These are phyloP conservation scores for Camelina neglecta DNA, from an alignment of 345 rosid species.

Conservation along the genomic window DNA sequence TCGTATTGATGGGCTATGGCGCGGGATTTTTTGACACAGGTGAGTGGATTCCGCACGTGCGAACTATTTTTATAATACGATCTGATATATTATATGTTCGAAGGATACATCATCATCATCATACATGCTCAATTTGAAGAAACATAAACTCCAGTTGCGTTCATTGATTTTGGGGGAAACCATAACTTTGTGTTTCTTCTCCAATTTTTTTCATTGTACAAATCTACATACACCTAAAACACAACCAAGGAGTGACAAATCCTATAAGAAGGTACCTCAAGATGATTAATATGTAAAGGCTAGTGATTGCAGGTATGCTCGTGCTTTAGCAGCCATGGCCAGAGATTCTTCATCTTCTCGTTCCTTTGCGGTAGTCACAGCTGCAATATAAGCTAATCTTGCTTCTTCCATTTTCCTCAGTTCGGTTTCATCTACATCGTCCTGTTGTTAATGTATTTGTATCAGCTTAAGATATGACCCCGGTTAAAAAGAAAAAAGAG, in stretches of 20 bases:
- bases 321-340: constrained; percentile 71
- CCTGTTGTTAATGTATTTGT: constrained; percentile 48
- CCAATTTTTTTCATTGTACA: constrained; percentile 38
- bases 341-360: constrained; percentile 84
- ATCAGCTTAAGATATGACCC: constrained; percentile 25
- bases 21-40: constrained; percentile 36
- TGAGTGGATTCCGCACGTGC: constrained; percentile 29
- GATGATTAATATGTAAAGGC: constrained; percentile 49
- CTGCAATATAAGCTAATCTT: constrained; percentile 67
- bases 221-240: constrained; percentile 35
- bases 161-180: constrained; percentile 19
- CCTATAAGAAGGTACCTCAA: constrained; percentile 20
- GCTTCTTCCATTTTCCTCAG: constrained; percentile 82
- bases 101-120: neutral
- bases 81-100: no score
- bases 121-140: constrained; percentile 17
- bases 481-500: neutral
- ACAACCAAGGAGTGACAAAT: constrained; percentile 1
- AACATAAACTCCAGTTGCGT: constrained; percentile 14
- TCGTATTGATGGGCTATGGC: constrained; percentile 17
- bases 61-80: neutral
- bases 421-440: constrained; percentile 52
- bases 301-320: constrained; percentile 70
- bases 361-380: constrained; percentile 72
- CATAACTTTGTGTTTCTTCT: constrained; percentile 25